Conservation (phyloP, 805 yeast genomes). For the Priceomyces fermenticarens region DNA sequence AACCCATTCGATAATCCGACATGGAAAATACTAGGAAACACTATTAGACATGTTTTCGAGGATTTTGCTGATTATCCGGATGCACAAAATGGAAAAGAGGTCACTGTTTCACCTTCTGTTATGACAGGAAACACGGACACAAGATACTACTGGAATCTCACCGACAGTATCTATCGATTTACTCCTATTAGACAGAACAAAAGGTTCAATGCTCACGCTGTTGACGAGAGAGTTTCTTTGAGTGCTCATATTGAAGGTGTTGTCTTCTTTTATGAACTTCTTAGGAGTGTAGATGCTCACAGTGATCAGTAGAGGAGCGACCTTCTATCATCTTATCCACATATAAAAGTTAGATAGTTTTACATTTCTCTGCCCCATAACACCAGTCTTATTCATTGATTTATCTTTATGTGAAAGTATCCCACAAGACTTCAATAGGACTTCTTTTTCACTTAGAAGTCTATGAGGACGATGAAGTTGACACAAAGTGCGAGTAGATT, state of each 20-base stretch:
- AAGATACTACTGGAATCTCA: neutral
- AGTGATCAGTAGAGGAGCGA: too few species aligned
- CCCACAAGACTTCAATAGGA: too few species aligned
- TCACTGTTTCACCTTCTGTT: slow-evolving; percentile 19
- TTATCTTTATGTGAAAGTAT: too few species aligned
- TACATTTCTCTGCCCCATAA: too few species aligned
- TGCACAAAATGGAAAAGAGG: neutral
- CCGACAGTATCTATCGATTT: neutral
- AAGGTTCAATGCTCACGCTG: neutral
- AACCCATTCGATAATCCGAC: slow-evolving; percentile 40
- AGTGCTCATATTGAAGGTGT: neutral
- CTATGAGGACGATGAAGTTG: too few species aligned
- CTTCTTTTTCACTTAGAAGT: too few species aligned
- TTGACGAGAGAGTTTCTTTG: neutral
- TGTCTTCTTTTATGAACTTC: neutral
- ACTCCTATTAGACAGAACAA: neutral
- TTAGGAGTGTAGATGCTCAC: neutral
- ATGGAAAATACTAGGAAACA: slow-evolving; percentile 39
- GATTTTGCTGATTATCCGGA: slow-evolving; percentile 18
- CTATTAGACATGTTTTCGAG: slow-evolving; percentile 37
- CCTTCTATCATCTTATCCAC: too few species aligned
- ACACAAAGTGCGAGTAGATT: too few species aligned
- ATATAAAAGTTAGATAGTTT: too few species aligned
- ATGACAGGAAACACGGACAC: neutral
- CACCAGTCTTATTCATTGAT: too few species aligned